Percentiles rank a stretch among this genome's conserved stretches.
phyloP scores from a whole-genome alignment of 2,329 filamentous ascomycete species.

The Colletotrichum euphorbiae region DNA sequence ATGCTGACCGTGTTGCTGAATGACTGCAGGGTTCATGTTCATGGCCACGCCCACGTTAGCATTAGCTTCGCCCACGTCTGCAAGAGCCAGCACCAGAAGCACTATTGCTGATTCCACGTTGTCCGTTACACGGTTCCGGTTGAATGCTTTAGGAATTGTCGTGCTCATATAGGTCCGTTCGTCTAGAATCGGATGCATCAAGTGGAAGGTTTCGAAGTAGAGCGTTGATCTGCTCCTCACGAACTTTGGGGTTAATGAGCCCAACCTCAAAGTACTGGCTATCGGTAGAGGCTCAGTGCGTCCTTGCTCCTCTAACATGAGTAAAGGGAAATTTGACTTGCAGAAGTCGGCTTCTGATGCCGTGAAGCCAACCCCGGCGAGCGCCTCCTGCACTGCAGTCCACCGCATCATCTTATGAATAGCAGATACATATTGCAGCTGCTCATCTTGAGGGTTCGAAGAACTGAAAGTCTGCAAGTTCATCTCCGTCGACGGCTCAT shows the following conservation, averaged over 20 bases:
- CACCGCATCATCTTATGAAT: constrained; percentile 37
- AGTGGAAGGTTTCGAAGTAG: constrained; percentile 71
- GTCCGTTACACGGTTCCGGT: constrained; percentile 60
- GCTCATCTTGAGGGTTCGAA: not conserved
- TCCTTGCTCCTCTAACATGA: constrained; percentile 30
- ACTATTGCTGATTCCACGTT: constrained; percentile 63
- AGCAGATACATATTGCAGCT: constrained; percentile 31
- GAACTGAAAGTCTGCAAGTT: constrained; percentile 40
- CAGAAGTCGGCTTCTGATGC: constrained; percentile 26
- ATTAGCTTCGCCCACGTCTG: constrained; percentile 63
- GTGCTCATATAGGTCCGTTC: constrained; percentile 64
- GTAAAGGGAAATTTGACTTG: constrained; percentile 20
- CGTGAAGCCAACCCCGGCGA: constrained; percentile 27
- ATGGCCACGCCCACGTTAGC: constrained; percentile 57
- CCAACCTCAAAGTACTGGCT: not conserved
- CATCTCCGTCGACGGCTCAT: constrained; percentile 26
- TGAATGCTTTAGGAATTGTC: constrained; percentile 58
- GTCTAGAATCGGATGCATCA: constrained; percentile 69
- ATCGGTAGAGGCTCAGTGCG: constrained; percentile 9
- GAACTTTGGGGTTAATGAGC: constrained; percentile 50
- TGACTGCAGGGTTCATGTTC: not conserved
- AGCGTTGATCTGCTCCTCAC: constrained; percentile 62
- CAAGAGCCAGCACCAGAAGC: constrained; percentile 68
- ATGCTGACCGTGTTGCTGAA: constrained; percentile 46
- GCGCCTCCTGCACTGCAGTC: constrained; percentile 36